Evolutionary conservation across 345 rosid genomes (phyloP), one percentile per base, ranked within the genome.

Genomic region (Mangifera indica): DNA sequence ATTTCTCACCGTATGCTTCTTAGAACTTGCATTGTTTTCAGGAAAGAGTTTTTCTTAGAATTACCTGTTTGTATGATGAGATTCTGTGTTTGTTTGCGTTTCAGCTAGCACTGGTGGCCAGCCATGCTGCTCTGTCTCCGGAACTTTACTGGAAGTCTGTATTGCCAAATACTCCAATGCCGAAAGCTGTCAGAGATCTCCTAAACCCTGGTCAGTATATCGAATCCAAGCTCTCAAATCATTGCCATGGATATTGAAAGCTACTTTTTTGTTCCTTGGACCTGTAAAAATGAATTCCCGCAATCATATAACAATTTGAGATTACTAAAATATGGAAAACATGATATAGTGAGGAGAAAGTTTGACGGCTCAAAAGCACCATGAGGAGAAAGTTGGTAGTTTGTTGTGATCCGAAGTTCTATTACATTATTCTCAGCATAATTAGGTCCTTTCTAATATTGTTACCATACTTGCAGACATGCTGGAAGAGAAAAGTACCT

Each of bases 131-230:
- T 25, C 10, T 76, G 9, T 61, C 86, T 22, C 90, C 88, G 11
- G 83, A 87, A 60, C 67, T 63, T 22, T 90, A 88, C 73, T 90
- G 96, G 96, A 77, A 85, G 3, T 53, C 80, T 22, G 75, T 72
- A 63, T 62, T 90, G 73, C 93, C 91, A 2, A 85, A 83, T 78
- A 80, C 91, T 18, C 84, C 83, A 2, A 84, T 87, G 90, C 93
- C 96, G 42, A 79, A 85, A 72, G 76, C 83, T 44, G 74, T 90
- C 72, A 68, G 60, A 56, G 83, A 81, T 67, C 85, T 83, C 63
- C 74, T 90, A 48, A 75, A 77, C 11, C 83, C 83, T 18, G 87
- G 85, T 83, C 10, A 56, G 76, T 72, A 45, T 49, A 44, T n/a
- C 55, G 9, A 32, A 51, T 32, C 20, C 52, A 61, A 4, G 56